Conservation (phyloP, 306 rosid genomes). For the Spatholobus suberectus region DNA sequence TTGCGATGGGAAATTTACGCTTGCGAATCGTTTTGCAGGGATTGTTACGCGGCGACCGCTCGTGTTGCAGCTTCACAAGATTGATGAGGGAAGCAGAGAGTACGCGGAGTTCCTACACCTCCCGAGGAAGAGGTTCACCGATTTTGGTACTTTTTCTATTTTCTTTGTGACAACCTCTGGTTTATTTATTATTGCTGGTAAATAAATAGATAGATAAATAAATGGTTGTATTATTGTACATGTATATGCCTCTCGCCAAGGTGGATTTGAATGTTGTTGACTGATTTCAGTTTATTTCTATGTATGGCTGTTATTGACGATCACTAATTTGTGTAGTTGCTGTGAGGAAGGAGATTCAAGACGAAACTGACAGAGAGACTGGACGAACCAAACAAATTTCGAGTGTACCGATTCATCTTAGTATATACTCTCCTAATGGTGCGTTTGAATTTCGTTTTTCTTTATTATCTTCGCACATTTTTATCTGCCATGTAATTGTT, state of each 20-base stretch:
- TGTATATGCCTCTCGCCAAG: background rate
- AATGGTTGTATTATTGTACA: background rate
- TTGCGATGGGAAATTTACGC: slow-evolving; percentile 30
- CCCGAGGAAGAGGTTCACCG: slow-evolving; percentile 75
- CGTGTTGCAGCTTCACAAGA: slow-evolving; percentile 89
- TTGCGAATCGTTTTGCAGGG: slow-evolving; percentile 56
- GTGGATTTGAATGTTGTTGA: slow-evolving; percentile 34
- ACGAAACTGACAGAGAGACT: slow-evolving; percentile 98
- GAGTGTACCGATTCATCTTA: slow-evolving; percentile 92
- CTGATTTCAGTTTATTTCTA: background rate
- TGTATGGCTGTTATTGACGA: slow-evolving; percentile 14
- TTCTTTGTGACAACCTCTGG: background rate
- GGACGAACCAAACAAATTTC: slow-evolving; percentile 87
- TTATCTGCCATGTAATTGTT: background rate
- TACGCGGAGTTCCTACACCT: slow-evolving; percentile 91
- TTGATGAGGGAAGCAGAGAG: slow-evolving; percentile 82
- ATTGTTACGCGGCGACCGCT: slow-evolving; percentile 95
- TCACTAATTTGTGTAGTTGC: slow-evolving; percentile 63
- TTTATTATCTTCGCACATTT: background rate
- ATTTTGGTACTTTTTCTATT: slow-evolving; percentile 69
- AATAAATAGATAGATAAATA: background rate
- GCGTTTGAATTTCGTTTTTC: slow-evolving; percentile 24
- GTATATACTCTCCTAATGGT: slow-evolving; percentile 94
- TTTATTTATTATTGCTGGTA: background rate
- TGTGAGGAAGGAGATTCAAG: slow-evolving; percentile 93